Evolutionary conservation across 1,284 basidiomycete species (phyloP).

Genomic region (Exobasidium rhododendri): DNA sequence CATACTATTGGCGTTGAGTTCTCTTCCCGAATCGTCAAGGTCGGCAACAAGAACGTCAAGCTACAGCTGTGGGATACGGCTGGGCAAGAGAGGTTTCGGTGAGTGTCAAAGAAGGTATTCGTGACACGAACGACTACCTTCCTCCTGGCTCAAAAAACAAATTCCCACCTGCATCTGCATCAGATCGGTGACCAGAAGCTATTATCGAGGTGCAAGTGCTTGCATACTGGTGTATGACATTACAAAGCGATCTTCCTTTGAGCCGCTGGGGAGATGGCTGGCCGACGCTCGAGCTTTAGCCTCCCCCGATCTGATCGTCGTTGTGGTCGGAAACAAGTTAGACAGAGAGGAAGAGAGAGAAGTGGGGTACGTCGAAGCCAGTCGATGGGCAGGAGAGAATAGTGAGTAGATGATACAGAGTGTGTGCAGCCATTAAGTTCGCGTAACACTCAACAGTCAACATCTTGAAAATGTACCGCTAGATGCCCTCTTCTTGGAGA

Average conservation of each 20-base stretch:
- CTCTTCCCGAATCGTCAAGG: constrained; percentile 78
- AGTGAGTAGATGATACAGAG: constrained; percentile 59
- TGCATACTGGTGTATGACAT: constrained; percentile 89
- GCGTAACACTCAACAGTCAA: not conserved
- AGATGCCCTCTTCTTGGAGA: constrained; percentile 70
- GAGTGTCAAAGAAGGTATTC: too few relatives aligned
- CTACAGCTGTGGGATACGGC: constrained; percentile 62
- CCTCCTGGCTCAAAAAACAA: too few relatives aligned
- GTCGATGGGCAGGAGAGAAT: constrained; percentile 89
- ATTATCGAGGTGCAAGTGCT: constrained; percentile 81
- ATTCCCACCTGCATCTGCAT: too few relatives aligned
- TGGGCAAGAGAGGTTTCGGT: constrained; percentile 58
- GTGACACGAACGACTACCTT: too few relatives aligned
- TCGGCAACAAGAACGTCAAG: constrained; percentile 90
- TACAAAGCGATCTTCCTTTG: constrained; percentile 68
- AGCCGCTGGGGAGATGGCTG: constrained; percentile 79
- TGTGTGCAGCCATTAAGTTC: not conserved
- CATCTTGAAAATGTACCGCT: not conserved
- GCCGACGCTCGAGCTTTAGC: constrained; percentile 84
- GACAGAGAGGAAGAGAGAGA: constrained; percentile 81
- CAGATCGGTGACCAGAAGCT: constrained; percentile 85
- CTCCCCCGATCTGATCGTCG: constrained; percentile 78
- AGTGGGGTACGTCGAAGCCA: constrained; percentile 90
- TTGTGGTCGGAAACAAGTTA: constrained; percentile 91
- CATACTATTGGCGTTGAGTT: constrained; percentile 98